These are phyloP conservation scores for Erodium chrysanthum DNA, from an alignment of 441 rosid genomes.

Conservation along the genomic window DNA sequence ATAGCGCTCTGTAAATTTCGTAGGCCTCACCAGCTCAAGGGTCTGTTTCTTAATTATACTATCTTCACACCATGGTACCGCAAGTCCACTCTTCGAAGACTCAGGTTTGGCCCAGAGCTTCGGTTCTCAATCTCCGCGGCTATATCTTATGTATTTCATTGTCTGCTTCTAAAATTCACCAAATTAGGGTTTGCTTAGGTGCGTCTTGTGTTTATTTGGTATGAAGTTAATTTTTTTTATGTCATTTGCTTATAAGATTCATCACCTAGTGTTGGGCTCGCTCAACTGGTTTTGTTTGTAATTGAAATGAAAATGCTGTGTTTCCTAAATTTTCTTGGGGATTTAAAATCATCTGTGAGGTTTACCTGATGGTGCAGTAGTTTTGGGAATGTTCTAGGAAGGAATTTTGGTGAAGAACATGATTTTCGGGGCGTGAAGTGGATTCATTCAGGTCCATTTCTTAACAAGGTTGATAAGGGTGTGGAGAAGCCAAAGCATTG, in stretches of 20 bases:
- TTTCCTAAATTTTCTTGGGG: neutral
- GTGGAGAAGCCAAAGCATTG: constrained; percentile 23
- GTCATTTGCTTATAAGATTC: neutral
- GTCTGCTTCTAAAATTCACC: neutral
- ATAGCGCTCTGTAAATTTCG: neutral
- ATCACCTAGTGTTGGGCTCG: neutral
- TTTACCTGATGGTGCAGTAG: constrained; percentile 41
- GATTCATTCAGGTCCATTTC: constrained; percentile 35
- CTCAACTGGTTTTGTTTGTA: neutral
- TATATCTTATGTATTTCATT: neutral
- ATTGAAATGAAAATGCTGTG: neutral
- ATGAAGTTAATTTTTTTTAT: neutral
- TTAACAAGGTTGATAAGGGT: constrained; percentile 20
- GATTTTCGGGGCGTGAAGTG: constrained; percentile 24
- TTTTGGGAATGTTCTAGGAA: constrained; percentile 46
- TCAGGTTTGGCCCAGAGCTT: neutral
- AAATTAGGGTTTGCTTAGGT: neutral
- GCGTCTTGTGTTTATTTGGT: neutral
- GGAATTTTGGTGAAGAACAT: constrained; percentile 39
- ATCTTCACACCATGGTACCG: neutral
- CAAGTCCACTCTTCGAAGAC: neutral
- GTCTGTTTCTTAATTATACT: neutral
- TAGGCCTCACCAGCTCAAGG: neutral
- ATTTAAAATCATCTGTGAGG: constrained; percentile 11
- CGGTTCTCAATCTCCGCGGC: neutral